These are phyloP conservation scores for Pulicaria dysenterica DNA, from an alignment of 129 eudicot genomes.

Conservation along the genomic window DNA sequence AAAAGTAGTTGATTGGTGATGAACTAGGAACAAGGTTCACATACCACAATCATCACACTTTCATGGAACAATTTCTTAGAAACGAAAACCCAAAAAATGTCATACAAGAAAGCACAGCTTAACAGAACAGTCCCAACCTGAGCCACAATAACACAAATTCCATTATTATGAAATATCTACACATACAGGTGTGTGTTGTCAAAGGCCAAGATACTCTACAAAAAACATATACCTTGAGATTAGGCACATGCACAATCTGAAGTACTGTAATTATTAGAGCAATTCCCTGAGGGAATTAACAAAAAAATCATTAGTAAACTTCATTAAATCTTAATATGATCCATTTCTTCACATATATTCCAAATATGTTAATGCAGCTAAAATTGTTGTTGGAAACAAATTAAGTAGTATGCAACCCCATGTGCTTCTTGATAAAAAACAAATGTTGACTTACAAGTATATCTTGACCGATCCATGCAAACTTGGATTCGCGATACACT, in stretches of 20 bases:
- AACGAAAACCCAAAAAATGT: constrained; percentile 90
- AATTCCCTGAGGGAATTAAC: constrained; percentile 64
- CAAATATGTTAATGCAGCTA: neutral
- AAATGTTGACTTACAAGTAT: constrained; percentile 63
- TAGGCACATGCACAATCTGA: constrained; percentile 85
- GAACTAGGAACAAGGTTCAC: constrained; percentile 31
- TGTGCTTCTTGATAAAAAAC: neutral
- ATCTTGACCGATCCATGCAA: constrained; percentile 93
- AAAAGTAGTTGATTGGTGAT: neutral
- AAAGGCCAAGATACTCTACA: constrained; percentile 5
- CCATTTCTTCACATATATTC: neutral
- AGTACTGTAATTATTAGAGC: constrained; percentile 81
- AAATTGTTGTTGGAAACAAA: neutral
- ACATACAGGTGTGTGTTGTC: neutral
- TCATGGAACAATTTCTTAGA: constrained; percentile 78
- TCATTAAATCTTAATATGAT: neutral
- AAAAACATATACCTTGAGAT: constrained; percentile 67
- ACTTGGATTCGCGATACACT: constrained; percentile 53
- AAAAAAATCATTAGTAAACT: constrained; percentile 23
- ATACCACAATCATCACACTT: constrained; percentile 95
- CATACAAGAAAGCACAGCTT: constrained; percentile 80
- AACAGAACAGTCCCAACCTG: constrained; percentile 85
- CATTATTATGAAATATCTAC: constrained; percentile 7
- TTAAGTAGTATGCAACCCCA: neutral
- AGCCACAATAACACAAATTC: constrained; percentile 22